Conservation (phyloP, 306 rosid species). For the Senna siamea region DNA sequence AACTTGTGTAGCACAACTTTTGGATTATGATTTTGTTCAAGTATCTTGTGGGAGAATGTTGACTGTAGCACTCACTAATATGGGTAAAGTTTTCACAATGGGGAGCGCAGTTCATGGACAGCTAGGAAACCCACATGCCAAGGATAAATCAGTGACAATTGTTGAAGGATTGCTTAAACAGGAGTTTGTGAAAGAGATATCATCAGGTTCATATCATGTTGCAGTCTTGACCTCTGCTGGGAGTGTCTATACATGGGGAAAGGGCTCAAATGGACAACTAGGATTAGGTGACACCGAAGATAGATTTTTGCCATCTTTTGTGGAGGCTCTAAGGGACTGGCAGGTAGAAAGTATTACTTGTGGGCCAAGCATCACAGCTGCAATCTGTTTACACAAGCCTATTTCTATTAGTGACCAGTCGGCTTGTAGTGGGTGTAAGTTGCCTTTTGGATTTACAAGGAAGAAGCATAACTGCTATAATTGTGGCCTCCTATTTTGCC, state of each 20-base stretch:
- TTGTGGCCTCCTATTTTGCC: constrained; percentile 82
- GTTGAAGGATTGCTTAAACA: constrained; percentile 82
- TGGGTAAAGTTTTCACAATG: constrained; percentile 74
- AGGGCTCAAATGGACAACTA: constrained; percentile 72
- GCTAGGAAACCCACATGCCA: constrained; percentile 72
- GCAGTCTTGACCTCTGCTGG: constrained; percentile 73
- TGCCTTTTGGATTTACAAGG: constrained; percentile 77
- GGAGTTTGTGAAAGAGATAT: constrained; percentile 69
- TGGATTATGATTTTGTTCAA: constrained; percentile 76
- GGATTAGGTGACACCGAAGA: constrained; percentile 79
- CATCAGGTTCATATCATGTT: constrained; percentile 75
- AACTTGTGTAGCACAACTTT: constrained; percentile 72
- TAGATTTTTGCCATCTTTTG: constrained; percentile 64
- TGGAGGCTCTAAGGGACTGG: constrained; percentile 66
- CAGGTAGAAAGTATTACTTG: constrained; percentile 71
- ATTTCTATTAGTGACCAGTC: constrained; percentile 74
- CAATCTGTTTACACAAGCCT: constrained; percentile 79
- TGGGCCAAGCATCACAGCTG: constrained; percentile 77
- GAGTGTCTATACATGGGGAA: constrained; percentile 82
- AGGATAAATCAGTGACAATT: constrained; percentile 54
- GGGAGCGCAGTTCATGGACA: constrained; percentile 79
- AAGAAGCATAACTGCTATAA: constrained; percentile 87
- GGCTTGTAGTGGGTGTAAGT: constrained; percentile 77
- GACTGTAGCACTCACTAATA: constrained; percentile 70
- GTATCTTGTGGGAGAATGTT: constrained; percentile 84